Evolutionary conservation across 1,284 basidiomycete species (phyloP), one percentile per base, ranked within the genome.

Genomic region (Cutaneotrichosporon mucoides): DNA sequence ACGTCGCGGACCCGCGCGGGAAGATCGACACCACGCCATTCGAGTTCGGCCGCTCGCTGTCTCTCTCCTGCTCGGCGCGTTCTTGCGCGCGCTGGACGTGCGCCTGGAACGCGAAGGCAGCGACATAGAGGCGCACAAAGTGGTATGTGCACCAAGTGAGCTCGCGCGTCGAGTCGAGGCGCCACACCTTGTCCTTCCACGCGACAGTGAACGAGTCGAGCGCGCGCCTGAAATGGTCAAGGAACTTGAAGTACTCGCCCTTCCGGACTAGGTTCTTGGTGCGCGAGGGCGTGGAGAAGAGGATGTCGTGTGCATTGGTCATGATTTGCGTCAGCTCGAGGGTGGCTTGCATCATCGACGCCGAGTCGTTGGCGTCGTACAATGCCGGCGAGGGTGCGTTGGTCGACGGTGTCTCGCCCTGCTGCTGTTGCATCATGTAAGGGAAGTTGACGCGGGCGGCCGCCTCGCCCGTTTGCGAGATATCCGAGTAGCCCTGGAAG

Each of bases 321-420:
- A 80, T 80, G 59, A 77, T 79, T 59, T 80, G 76, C 35, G 76
- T 79, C n/a, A 80, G 64, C 57, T 80, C 79, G 53, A 75, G 69
- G 13, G 70, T 59, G 6, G 70, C 68, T 55, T 76, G 74, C 67
- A 76, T 73, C 48, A 75, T 54, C 15, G 70, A 68, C 12, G 74
- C 73, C 40, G 67, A 71, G 60, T 72, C 70, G 57, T 66, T 60
- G 38, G 55, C 42, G 57, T 60, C 64, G 11, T 55, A 16, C 13
- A 51, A 45, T 3, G 47, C 35, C 9, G 55, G 60, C 5, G 60
- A 50, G 9, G 49, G 38, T 11, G 55, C 46, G 6, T 37, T n/a
- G 0, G 24, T 24, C 24, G 24, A 24, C 24, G 24, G 24, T 24
- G 24, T 24, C 24, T 24, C 24, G 24, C 24, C 24, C 24, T 24